phyloP scores from a whole-genome alignment of 2,329 filamentous ascomycete genomes.

The Beauveria bassiana region DNA sequence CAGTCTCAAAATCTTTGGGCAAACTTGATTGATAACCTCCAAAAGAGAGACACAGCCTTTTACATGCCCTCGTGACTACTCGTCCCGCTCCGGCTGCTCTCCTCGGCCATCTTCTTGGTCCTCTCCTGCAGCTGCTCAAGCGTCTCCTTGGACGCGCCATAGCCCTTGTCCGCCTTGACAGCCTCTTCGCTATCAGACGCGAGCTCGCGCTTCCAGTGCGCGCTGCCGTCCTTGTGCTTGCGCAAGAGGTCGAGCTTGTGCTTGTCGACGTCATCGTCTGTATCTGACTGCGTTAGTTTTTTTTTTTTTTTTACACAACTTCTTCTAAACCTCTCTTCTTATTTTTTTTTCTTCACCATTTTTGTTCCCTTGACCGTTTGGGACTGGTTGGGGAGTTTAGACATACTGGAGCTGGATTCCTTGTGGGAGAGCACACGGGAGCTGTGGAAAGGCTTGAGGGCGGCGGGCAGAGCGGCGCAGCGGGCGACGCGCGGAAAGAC shows the following conservation, averaged over 20 bases:
- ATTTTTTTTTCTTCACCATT: no score
- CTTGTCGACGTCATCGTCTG: conserved; percentile 39
- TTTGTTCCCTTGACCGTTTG: no score
- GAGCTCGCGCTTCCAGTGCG: conserved; percentile 69
- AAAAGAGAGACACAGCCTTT: neutral
- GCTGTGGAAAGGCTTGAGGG: neutral
- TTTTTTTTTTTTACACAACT: neutral
- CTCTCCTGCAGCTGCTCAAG: conserved; percentile 47
- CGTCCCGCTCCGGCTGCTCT: neutral
- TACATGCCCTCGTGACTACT: conserved; percentile 1
- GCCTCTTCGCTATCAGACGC: conserved; percentile 74
- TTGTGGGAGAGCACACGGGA: conserved; percentile 3
- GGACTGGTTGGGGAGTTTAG: neutral
- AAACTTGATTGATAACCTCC: neutral
- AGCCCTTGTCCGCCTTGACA: conserved; percentile 54
- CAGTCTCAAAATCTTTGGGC: no score
- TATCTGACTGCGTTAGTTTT: conserved; percentile 18
- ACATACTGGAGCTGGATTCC: conserved; percentile 11
- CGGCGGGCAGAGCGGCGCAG: neutral
- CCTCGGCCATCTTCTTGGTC: conserved; percentile 46
- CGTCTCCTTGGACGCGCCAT: conserved; percentile 22
- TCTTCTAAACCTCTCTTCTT: no score
- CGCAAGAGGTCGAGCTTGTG: conserved; percentile 54
- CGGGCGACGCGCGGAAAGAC: conserved; percentile 1
- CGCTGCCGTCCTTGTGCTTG: conserved; percentile 63